These are phyloP conservation scores for Clonostachys rosea DNA, from an alignment of 2,329 filamentous ascomycete genomes.

Conservation along the genomic window DNA sequence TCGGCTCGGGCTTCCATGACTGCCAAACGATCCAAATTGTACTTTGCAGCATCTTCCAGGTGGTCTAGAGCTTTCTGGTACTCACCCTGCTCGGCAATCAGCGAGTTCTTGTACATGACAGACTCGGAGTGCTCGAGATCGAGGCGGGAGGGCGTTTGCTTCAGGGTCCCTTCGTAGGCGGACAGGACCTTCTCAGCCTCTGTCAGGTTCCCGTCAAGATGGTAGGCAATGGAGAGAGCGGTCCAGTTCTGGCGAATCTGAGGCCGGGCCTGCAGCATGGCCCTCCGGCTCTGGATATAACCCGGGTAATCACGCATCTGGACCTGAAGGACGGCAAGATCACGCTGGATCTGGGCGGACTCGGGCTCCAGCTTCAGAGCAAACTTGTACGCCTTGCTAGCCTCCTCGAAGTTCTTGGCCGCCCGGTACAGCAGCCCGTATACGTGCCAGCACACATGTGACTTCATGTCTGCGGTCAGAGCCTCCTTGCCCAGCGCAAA, in stretches of 20 bases:
- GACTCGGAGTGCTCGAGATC: constrained; percentile 95
- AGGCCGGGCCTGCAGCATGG: constrained; percentile 83
- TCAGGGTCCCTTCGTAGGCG: constrained; percentile 91
- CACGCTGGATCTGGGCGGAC: constrained; percentile 87
- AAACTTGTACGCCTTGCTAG: constrained; percentile 98
- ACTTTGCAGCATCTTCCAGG: constrained; percentile 71
- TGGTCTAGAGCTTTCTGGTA: constrained; percentile 80
- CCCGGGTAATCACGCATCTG: constrained; percentile 96
- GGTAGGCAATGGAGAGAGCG: constrained; percentile 88
- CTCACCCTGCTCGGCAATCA: constrained; percentile 89
- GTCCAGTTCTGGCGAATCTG: constrained; percentile 92
- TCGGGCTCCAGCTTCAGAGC: constrained; percentile 91
- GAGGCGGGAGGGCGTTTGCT: constrained; percentile 67
- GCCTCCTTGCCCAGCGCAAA: constrained; percentile 91
- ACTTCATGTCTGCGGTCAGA: constrained; percentile 95
- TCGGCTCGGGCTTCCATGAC: constrained; percentile 82
- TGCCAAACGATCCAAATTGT: constrained; percentile 77
- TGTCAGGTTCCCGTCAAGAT: constrained; percentile 77
- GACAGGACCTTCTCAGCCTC: constrained; percentile 89
- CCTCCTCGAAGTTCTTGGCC: constrained; percentile 97
- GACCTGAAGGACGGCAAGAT: constrained; percentile 87
- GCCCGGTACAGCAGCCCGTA: constrained; percentile 92
- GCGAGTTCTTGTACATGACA: constrained; percentile 87
- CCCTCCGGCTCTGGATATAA: constrained; percentile 82
- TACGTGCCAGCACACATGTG: constrained; percentile 98